Percentiles rank a stretch among this genome's conserved stretches.
These are phyloP conservation scores for Rhododendron henanense DNA, from an alignment of 148 eudicot species.

Conservation along the genomic window DNA sequence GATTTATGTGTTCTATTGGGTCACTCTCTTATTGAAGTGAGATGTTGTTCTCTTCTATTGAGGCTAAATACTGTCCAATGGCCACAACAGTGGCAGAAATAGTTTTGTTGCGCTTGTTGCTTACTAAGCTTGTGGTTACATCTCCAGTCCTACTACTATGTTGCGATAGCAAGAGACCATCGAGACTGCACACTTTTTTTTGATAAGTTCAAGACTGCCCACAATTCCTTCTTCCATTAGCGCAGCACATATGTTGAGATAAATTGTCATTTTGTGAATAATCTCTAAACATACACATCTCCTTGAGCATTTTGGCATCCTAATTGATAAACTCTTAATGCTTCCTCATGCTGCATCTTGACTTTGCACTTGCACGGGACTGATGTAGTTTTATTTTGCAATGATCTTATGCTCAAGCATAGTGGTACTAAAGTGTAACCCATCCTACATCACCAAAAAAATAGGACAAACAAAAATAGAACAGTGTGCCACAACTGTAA, in stretches of 20 bases:
- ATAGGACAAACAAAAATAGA: too few relatives aligned
- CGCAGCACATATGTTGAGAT: background rate
- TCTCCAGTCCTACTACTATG: background rate
- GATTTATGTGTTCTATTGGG: background rate
- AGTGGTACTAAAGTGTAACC: too few relatives aligned
- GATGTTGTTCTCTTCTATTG: background rate
- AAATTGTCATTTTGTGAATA: background rate
- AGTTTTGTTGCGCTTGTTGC: background rate
- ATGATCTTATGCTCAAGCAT: too few relatives aligned
- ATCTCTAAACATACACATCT: background rate
- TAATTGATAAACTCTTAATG: too few relatives aligned
- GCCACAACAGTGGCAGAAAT: background rate
- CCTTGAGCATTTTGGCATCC: background rate
- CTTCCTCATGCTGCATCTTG: too few relatives aligned
- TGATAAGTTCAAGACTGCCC: background rate
- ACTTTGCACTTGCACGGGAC: too few relatives aligned
- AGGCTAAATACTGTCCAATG: background rate
- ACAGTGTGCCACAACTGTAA: too few relatives aligned
- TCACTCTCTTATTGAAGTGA: background rate
- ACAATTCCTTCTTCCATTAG: background rate
- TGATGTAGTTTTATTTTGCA: too few relatives aligned
- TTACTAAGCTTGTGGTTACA: background rate
- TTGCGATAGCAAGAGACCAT: background rate
- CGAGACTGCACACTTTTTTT: too few relatives aligned
- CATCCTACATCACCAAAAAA: too few relatives aligned